These are phyloP conservation scores for Flaveria trinervia DNA, from an alignment of 129 eudicot species.

Conservation along the genomic window DNA sequence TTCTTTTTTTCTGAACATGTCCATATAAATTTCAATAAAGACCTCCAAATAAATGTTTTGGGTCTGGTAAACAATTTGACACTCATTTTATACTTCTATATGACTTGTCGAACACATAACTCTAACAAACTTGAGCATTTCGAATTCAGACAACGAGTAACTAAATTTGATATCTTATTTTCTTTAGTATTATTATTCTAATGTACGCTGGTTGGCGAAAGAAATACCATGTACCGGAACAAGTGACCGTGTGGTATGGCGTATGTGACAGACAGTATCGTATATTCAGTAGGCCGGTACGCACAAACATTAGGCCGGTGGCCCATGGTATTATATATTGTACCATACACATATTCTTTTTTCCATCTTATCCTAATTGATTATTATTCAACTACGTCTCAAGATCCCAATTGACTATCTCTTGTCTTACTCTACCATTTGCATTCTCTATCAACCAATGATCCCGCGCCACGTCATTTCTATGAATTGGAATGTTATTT, in stretches of 20 bases:
- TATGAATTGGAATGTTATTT: neutral
- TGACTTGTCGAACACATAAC: too few species aligned
- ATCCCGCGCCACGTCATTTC: neutral
- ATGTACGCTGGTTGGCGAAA: slow-evolving; percentile 17
- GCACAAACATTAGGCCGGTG: slow-evolving; percentile 25
- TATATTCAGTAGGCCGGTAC: neutral
- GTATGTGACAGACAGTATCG: slow-evolving; percentile 6
- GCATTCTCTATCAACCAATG: neutral
- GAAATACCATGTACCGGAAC: slow-evolving; percentile 26
- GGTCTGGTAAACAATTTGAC: too few species aligned
- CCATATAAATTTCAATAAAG: too few species aligned
- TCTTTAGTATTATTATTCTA: too few species aligned
- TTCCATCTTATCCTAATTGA: slow-evolving; percentile 29
- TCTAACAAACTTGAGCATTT: too few species aligned
- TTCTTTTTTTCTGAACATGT: too few species aligned
- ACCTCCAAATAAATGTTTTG: too few species aligned
- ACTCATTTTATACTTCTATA: too few species aligned
- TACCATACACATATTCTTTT: slow-evolving; percentile 13
- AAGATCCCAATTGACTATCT: slow-evolving; percentile 8
- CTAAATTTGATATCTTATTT: too few species aligned
- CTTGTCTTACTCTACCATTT: neutral
- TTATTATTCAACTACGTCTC: slow-evolving; percentile 24
- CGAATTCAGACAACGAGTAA: too few species aligned
- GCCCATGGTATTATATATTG: slow-evolving; percentile 32
- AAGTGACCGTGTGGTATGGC: slow-evolving; percentile 27